Conservation (phyloP, 805 yeast species). For the Starmerella khaoyaiensis region DNA sequence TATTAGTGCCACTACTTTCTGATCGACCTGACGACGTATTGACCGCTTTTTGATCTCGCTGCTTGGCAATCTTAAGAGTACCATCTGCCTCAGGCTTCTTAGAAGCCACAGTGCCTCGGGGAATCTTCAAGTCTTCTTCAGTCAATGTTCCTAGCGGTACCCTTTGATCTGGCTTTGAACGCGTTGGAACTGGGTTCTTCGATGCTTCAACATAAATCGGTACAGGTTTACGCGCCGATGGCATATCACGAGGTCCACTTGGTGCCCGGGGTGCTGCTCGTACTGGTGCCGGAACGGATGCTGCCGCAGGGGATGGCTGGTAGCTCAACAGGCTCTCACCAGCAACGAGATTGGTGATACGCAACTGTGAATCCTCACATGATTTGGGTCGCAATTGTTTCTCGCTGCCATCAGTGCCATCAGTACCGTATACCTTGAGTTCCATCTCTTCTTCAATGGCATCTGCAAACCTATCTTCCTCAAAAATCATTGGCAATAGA, state of each 20-base stretch:
- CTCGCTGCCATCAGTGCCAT: constrained; percentile 1
- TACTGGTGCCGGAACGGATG: constrained; percentile 16
- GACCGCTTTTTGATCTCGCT: background rate
- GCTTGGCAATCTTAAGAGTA: constrained; percentile 1
- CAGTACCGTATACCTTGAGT: constrained; percentile 19
- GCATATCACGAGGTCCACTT: constrained; percentile 11
- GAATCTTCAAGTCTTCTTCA: background rate
- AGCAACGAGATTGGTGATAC: constrained; percentile 13
- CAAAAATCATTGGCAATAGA: constrained; percentile 31
- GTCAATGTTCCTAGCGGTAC: constrained; percentile 9
- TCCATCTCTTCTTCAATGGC: constrained; percentile 30
- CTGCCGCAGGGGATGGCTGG: constrained; percentile 21
- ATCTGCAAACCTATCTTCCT: constrained; percentile 31
- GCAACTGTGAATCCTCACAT: constrained; percentile 15
- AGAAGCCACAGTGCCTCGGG: background rate
- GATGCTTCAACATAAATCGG: constrained; percentile 8
- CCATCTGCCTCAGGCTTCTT: background rate
- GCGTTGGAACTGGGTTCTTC: background rate
- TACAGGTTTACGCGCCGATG: constrained; percentile 17
- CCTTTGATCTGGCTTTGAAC: constrained; percentile 1
- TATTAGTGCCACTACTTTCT: background rate
- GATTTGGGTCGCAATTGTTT: constrained; percentile 1
- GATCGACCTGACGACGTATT: too few relatives aligned
- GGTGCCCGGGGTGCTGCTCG: constrained; percentile 21
- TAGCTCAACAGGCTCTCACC: constrained; percentile 20